Evolutionary conservation across 257 asterid genomes (phyloP), one percentile per base, ranked within the genome.

Genomic region (Ilex asprella): DNA sequence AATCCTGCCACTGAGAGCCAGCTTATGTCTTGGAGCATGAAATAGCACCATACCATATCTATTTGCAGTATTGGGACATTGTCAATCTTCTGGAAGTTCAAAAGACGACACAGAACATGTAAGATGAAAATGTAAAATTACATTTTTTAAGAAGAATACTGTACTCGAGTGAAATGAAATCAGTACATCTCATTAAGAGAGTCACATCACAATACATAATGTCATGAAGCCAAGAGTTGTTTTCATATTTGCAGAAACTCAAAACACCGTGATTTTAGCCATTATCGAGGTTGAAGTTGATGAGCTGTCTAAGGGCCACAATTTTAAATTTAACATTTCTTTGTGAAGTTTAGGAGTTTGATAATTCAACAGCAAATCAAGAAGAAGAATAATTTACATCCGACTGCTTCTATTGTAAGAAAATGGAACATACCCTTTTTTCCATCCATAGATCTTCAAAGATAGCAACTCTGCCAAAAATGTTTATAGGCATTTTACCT

Each of bases 1-100:
- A 74, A 21, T 16, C 95, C 97, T 10, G 97, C 99, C 75, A 78
- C 89, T 30, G 95, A 80, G 39, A 92, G 88, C 93, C 95, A 86
- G 77, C 84, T 82, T 68, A 92, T 89, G 79, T 92, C 99, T 6
- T 81, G 89, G 50, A 92, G 95, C 97, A 89, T 86, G 69, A 89
- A 80, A 75, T 85, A 92, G 82, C 99, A 92, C 99, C 97, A 92
- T 57, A 92, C 99, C 86, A 92, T 86, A 74, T 92, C 97, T 76
- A 92, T 83, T 85, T 92, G 99, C 58, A 89, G 86, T 70, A 92
- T 83, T 30, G 97, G 58, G 43, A 85, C 99, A 58, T 92, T 92
- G 70, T 92, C 99, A 72, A 89, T 83, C 97, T 89, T 83, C 97
- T 89, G 82, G 16, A 66, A 63, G 47, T 14, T 66, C 78, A 56